Evolutionary conservation across 2,329 filamentous ascomycete species (phyloP).

Genomic region (Talaromyces sp.): DNA sequence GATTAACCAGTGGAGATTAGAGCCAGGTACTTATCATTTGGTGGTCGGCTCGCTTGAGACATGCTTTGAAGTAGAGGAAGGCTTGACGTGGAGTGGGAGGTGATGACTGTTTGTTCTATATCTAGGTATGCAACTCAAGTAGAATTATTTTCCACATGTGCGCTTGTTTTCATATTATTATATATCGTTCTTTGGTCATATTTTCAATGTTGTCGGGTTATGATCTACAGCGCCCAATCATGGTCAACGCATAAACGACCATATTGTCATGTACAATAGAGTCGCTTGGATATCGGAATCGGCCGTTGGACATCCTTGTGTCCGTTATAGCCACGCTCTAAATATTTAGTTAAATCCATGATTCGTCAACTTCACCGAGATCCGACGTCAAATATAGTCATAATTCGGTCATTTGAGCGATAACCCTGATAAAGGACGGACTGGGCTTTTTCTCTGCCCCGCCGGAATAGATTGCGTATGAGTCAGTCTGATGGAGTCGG

Average conservation of each 20-base stretch:
- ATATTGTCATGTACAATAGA: too few relatives aligned
- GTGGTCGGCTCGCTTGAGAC: slow-evolving; percentile 32
- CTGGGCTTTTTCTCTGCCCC: neutral
- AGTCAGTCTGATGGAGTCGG: neutral
- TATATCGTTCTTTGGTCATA: neutral
- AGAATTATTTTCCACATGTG: neutral
- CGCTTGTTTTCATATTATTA: neutral
- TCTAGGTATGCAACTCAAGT: neutral
- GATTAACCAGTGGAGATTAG: slow-evolving; percentile 41
- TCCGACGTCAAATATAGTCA: neutral
- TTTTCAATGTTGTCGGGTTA: neutral
- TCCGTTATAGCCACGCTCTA: too few relatives aligned
- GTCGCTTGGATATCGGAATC: too few relatives aligned
- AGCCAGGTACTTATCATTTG: slow-evolving; percentile 40
- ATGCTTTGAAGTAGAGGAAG: neutral
- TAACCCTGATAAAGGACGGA: neutral
- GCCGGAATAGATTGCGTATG: neutral
- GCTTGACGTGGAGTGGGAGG: neutral
- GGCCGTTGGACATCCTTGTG: too few relatives aligned
- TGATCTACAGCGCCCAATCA: neutral
- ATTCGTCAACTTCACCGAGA: neutral
- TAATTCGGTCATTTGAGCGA: neutral
- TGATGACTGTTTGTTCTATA: neutral
- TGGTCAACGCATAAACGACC: neutral
- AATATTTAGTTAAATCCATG: neutral